Evolutionary conservation across 2,329 filamentous ascomycete genomes (phyloP), one percentile per base, ranked within the genome.

Genomic region (Penicillium verrucosum): DNA sequence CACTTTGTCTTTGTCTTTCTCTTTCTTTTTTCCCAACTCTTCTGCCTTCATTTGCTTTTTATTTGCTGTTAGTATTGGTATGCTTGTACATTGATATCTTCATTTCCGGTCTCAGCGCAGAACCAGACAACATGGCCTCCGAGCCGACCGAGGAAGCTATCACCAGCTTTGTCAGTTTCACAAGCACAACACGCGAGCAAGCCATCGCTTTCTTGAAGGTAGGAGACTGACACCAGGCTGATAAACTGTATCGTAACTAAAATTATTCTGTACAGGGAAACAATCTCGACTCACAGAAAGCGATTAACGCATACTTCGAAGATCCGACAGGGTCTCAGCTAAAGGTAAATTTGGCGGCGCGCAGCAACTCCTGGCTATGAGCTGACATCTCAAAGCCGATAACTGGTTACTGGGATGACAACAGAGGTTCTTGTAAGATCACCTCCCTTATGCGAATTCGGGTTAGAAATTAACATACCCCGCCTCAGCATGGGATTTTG

Each of bases 241-340:
- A 29, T 18, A 10, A 12, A 9, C 11, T 18, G 16, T n/a, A 7
- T 36, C 14, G 9, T 16, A 21, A 25, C 63, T 68, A 53, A 70
- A n/a, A 2, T 32, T 3, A 32, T 11, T 3, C n/a, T 2, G 8
- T 40, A n/a, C 51, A 79, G 78, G 76, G 75, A 51, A 74, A 78
- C 59, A 73, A 78, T 51, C 70, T 75, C 46, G 73, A 80, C 59
- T 70, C 75, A 1, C 72, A 77, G 40, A 74, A 73, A 63, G 77
- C 78, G 32, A 73, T 78, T 59, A 79, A 80, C 65, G 77, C 77
- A 21, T 80, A 75, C 60, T 78, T 77, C 34, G 77, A 80, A 66
- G 75, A 78, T 61, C 75, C 76, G 16, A 70, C 68, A 16, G 68
- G 70, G 27, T 63, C 70, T 21, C 66, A 69, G 42, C 58, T 62